Percentiles rank a stretch among this genome's conserved stretches.
phyloP scores from a whole-genome alignment of 352 stramenopile genomes.

The Phytophthora pisi region DNA sequence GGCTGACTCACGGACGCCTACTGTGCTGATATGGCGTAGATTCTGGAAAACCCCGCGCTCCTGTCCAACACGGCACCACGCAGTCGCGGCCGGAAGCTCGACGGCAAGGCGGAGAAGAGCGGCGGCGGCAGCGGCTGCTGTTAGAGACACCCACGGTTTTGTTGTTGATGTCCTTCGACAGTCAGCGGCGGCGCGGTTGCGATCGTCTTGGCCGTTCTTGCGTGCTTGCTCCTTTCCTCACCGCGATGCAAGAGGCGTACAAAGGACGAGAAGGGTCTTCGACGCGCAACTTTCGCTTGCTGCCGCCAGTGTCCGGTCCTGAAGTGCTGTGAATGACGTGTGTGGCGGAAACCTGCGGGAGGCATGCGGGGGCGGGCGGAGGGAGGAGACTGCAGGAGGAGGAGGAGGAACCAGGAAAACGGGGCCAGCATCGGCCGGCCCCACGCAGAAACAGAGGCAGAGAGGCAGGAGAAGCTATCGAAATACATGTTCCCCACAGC shows the following conservation, averaged over 20 bases:
- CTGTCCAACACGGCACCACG: constrained; percentile 88
- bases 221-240: constrained; percentile 24
- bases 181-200: constrained; percentile 13
- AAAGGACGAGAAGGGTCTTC: constrained; percentile 12
- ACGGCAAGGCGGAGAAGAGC: constrained; percentile 65
- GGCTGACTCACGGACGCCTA: constrained; percentile 11
- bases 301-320: constrained; percentile 7
- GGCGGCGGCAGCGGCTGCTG: constrained; percentile 64
- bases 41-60: constrained; percentile 90
- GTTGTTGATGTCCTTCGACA: constrained; percentile 26
- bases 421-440: not conserved
- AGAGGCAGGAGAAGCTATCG: constrained; percentile 20
- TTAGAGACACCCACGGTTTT: constrained; percentile 43
- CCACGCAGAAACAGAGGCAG: constrained; percentile 14
- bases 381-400: constrained; percentile 1
- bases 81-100: constrained; percentile 62
- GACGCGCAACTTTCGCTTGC: constrained; percentile 13
- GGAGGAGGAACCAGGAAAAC: not conserved
- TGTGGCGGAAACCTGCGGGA: not conserved
- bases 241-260: constrained; percentile 13
- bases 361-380: constrained; percentile 3
- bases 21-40: constrained; percentile 45
- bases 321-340: constrained; percentile 11
- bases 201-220: constrained; percentile 12
- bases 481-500: constrained; percentile 31